Base-by-base conservation (phyloP, 2,329 filamentous ascomycete species). In the Colletotrichum sp. region DNA sequence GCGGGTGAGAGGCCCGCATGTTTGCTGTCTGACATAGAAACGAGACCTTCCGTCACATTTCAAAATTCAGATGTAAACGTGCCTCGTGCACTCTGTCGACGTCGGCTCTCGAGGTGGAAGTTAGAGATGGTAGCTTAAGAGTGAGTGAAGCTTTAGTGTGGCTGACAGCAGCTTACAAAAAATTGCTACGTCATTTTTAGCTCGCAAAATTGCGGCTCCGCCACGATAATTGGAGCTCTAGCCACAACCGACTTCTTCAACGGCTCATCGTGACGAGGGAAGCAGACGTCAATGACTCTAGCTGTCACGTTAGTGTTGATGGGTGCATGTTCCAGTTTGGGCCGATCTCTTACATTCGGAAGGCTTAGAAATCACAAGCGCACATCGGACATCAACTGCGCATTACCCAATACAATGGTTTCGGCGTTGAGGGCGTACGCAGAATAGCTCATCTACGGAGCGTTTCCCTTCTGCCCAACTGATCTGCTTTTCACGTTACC, bases 1-100 rank as follows among this genome's bases (percentile, higher is more conserved):
- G 94, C 95, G 85, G 94, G 92, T 82, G 94, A 93, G 82, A 94
- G 88, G 85, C 90, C 91, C 87, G 87, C 90, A 88, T 90, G 82
- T 79, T 86, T 86, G 77, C 81, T 78, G 80, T 85, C 83, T 81
- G 85, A 87, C 89, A 90, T 90, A 82, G 82, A 86, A 82, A 81
- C 74, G 68, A 71, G 71, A 57, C 21, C 24, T 34, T 66, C 18
- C 8, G 65, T 76, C 66, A 76, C 74, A 76, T 76, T 71, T 55
- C 74, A 74, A 64, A 4, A 7, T 30, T 28, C 48, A 28, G 30
- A 36, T 36, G 15, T 52, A 16, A 70, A 30, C 9, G 21, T n/a
- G 21, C 28, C 55, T 70, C 24, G 8, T 71, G 36, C 58, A 16
- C 4, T 28, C 58, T 57, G 3, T 38, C 16, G 5, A 34, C 18